phyloP scores from a whole-genome alignment of 768 basidiomycete species.

The Tremella yokohamensis region DNA sequence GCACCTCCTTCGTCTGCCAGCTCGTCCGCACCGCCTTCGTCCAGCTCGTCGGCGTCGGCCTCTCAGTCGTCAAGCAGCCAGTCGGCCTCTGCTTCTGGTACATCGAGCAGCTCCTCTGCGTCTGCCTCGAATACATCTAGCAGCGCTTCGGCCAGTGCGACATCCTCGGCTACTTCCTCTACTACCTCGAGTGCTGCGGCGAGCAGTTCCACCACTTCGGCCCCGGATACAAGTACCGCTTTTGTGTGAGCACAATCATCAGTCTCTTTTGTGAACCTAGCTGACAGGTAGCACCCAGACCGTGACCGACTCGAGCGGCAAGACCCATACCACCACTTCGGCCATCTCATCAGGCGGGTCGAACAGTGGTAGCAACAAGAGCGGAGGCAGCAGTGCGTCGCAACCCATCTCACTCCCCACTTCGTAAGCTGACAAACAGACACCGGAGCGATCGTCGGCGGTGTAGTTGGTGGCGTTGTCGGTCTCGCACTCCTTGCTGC shows the following conservation, averaged over 20 bases:
- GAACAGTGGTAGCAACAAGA: not conserved
- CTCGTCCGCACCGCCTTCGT: conserved; percentile 6
- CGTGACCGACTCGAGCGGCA: conserved; percentile 7
- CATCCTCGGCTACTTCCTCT: conserved; percentile 5
- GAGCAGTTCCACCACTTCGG: conserved; percentile 6
- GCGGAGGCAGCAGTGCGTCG: conserved; percentile 6
- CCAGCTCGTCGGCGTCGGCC: conserved; percentile 4
- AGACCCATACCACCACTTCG: conserved; percentile 7
- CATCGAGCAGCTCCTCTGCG: conserved; percentile 6
- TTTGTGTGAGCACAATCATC: conserved; percentile 6
- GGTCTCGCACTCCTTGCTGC: conserved; percentile 31
- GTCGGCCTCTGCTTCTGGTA: not conserved
- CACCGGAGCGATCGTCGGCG: conserved; percentile 45
- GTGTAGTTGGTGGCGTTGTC: conserved; percentile 47
- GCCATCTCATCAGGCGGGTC: conserved; percentile 2
- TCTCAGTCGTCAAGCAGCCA: conserved; percentile 9
- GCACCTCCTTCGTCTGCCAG: not conserved
- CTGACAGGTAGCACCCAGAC: conserved; percentile 5
- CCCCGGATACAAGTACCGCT: conserved; percentile 12
- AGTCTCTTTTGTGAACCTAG: not conserved
- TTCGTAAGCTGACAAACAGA: conserved; percentile 13
- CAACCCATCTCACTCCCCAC: not conserved
- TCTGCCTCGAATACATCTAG: conserved; percentile 13
- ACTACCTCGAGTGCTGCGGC: conserved; percentile 5
- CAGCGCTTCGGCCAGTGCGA: conserved; percentile 11